Evolutionary conservation across 176 grass and related monocot species (phyloP).

Genomic region (Saccharum spontaneum): DNA sequence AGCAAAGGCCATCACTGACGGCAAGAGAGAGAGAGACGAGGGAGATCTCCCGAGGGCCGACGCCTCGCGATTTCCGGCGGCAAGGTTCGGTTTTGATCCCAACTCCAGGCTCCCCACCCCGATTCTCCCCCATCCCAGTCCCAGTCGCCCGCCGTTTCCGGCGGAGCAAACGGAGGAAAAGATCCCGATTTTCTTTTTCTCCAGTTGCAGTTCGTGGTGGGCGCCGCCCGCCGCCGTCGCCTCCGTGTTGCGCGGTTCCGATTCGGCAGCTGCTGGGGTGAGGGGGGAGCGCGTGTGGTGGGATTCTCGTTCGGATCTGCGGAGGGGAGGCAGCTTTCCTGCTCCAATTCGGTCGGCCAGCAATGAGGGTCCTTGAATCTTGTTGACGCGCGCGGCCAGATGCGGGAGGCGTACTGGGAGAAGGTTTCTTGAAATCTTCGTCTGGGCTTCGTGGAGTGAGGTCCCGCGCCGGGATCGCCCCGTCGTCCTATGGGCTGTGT

Average conservation of each 20-base stretch:
- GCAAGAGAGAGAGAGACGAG: background rate
- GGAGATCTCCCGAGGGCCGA: conserved; percentile 42
- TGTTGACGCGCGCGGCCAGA: conserved; percentile 35
- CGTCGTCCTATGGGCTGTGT: conserved; percentile 80
- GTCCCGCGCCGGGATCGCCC: conserved; percentile 37
- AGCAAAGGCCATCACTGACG: conserved; percentile 34
- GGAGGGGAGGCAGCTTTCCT: background rate
- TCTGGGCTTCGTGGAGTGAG: conserved; percentile 11
- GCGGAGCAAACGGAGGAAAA: background rate
- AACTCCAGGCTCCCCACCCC: conserved; percentile 6
- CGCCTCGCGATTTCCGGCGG: conserved; percentile 45
- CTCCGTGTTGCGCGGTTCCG: background rate
- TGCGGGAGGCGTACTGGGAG: conserved; percentile 40
- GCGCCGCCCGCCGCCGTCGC: background rate
- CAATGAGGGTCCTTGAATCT: conserved; percentile 30
- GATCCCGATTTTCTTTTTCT: conserved; percentile 37
- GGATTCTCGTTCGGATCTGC: conserved; percentile 37
- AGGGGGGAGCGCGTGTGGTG: background rate
- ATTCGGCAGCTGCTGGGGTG: conserved; percentile 26
- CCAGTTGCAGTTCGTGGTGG: conserved; percentile 15
- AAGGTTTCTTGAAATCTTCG: conserved; percentile 33
- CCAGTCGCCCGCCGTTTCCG: background rate
- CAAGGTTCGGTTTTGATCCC: conserved; percentile 65
- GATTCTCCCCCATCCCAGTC: background rate
- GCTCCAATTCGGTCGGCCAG: conserved; percentile 23